These are phyloP conservation scores for Scheffersomyces insectosa DNA, from an alignment of 1,139 yeast genomes.

Conservation along the genomic window DNA sequence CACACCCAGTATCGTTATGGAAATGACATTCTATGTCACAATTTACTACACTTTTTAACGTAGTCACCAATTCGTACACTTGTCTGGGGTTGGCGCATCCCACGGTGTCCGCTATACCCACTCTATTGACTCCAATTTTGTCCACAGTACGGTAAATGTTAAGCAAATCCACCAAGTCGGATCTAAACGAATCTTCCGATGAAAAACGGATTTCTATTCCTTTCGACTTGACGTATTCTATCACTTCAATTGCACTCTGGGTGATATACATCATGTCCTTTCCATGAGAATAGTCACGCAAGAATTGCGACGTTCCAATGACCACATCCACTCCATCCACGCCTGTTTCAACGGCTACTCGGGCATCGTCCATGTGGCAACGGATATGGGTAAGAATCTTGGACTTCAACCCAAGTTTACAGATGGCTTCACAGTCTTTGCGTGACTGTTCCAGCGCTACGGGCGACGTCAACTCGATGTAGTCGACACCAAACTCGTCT, in stretches of 20 bases:
- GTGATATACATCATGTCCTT: constrained; percentile 99
- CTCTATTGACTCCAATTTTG: constrained; percentile 97
- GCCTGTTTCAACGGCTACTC: constrained; percentile 96
- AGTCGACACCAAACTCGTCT: constrained; percentile 97
- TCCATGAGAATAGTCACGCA: constrained; percentile 95
- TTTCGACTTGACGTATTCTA: constrained; percentile 95
- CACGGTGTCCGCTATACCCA: constrained; percentile 98
- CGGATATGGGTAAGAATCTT: constrained; percentile 90
- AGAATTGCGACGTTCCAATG: constrained; percentile 94
- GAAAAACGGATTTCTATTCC: constrained; percentile 97
- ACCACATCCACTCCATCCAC: constrained; percentile 99
- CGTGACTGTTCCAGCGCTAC: constrained; percentile 96
- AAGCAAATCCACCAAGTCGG: constrained; percentile 91
- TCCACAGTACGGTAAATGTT: constrained; percentile 96
- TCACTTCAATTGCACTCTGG: constrained; percentile 93
- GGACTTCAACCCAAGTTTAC: constrained; percentile 94
- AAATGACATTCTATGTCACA: constrained; percentile 99
- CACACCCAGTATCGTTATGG: constrained; percentile 99
- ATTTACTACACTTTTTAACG: constrained; percentile 88
- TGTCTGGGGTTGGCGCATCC: constrained; percentile 99
- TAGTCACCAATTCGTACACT: constrained; percentile 93
- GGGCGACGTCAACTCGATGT: constrained; percentile 95
- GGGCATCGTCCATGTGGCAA: constrained; percentile 99
- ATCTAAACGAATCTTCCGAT: constrained; percentile 96
- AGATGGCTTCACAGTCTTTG: constrained; percentile 94